These are phyloP conservation scores for Pythium folliculosum DNA, from an alignment of 352 stramenopile species.

Conservation along the genomic window DNA sequence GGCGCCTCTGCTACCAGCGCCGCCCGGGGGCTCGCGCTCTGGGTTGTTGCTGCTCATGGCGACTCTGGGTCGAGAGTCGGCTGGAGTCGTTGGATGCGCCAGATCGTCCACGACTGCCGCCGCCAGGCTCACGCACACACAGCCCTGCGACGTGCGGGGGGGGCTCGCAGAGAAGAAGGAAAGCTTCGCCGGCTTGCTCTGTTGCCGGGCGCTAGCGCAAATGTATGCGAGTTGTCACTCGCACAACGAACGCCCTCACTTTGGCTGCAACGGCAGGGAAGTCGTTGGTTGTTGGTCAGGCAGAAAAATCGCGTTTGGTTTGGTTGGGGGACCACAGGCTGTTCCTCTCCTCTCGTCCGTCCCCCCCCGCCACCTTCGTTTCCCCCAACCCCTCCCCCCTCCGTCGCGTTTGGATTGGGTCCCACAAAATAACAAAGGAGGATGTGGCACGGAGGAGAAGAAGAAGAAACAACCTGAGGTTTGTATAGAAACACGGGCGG, in stretches of 20 bases:
- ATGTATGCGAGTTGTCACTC: slow-evolving; percentile 33
- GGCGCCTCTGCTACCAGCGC: not conserved
- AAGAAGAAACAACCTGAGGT: slow-evolving; percentile 16
- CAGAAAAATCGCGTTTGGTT: slow-evolving; percentile 30
- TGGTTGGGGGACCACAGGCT: slow-evolving; percentile 9
- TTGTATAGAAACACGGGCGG: slow-evolving; percentile 18
- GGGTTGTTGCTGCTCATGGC: slow-evolving; percentile 17
- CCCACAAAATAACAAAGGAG: slow-evolving; percentile 14
- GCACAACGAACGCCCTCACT: slow-evolving; percentile 24
- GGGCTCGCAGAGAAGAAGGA: not conserved
- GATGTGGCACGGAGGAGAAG: slow-evolving; percentile 11
- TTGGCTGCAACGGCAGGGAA: slow-evolving; percentile 3
- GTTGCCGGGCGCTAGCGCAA: not conserved
- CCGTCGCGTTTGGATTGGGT: slow-evolving; percentile 1
- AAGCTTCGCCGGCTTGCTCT: slow-evolving; percentile 4
- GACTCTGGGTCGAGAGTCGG: too few relatives aligned
- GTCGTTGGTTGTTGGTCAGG: slow-evolving; percentile 33
- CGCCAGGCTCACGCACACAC: not conserved
- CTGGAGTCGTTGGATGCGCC: too few relatives aligned
- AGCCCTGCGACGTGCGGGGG: not conserved
- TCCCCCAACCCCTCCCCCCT: slow-evolving; percentile 10
- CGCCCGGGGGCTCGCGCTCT: not conserved
- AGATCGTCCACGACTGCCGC: not conserved
- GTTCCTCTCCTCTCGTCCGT: slow-evolving; percentile 5
- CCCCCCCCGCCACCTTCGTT: not conserved